Conservation (phyloP, 257 asterid species). For the Solanum ahanhuiri region DNA sequence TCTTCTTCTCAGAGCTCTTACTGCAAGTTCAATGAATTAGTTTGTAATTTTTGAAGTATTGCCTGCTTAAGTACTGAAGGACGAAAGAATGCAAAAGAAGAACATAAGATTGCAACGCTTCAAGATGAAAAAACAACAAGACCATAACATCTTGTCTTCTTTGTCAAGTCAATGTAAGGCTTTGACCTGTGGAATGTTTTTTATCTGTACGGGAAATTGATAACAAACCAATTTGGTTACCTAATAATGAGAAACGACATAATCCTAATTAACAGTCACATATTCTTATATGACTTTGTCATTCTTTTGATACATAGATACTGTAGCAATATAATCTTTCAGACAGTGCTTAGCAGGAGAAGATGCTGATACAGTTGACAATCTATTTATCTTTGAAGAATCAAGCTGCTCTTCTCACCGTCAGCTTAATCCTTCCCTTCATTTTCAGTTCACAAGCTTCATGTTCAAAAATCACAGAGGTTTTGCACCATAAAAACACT, state of each 20-base stretch:
- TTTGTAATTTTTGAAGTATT: not conserved
- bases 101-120: not conserved
- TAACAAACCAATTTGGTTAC: not conserved
- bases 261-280: not conserved
- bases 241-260: not conserved
- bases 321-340: not conserved
- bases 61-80: not conserved
- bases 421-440: not conserved
- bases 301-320: not conserved
- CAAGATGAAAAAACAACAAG: not conserved
- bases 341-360: not conserved
- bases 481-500: not conserved
- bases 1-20: slow-evolving; percentile 56
- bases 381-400: not conserved
- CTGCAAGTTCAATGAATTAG: slow-evolving; percentile 16
- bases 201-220: not conserved
- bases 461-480: not conserved
- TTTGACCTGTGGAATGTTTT: not conserved
- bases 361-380: not conserved
- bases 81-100: not conserved
- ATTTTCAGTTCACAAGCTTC: not conserved
- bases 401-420: not conserved
- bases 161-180: not conserved
- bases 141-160: not conserved
- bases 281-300: not conserved